Base-by-base conservation (phyloP, 2,329 filamentous ascomycete genomes). In the Cladosporium velox region DNA sequence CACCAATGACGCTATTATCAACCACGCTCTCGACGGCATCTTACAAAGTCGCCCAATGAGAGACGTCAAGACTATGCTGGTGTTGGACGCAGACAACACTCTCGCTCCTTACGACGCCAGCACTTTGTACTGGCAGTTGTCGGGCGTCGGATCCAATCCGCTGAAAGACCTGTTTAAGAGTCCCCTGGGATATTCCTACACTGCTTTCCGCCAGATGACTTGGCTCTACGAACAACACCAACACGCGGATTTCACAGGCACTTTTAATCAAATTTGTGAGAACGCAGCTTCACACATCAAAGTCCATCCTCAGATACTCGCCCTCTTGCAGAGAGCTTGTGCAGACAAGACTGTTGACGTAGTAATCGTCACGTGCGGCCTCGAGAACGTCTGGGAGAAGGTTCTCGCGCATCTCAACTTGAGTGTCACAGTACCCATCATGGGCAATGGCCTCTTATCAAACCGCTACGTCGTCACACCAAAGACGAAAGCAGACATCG, bases 21-120 rank as follows among this genome's bases (percentile, higher is more conserved):
- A 75, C 24, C 3, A 15, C 10, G 7, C 7, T 2, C 30, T 58
- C 3, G 34, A 35, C 21, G 3, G 4, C 3, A 64, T 41, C 0
- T 69, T 44, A 14, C 66, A 86, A 1, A 79, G 83, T 26, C 47
- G 73, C 1, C 67, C 76, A 8, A 21, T 84, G 10, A 38, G 62
- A 5, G 49, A 63, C 7, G 59, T 80, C 10, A 70, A 84, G 54
- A 85, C 79, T 0, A 74, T 86, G 55, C 60, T 90, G 18, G 81
- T 88, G 0, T 57, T 90, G 2, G 87, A 90, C 67, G 87, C 76
- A 0, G 87, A 90, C 72, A 84, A 76, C 68, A 90, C 86, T 0
- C 73, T 90, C 63, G 74, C 80, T 5, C 65, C 80, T 0, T 68
- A 80, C 14, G 87, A 89, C 67, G 83, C 82, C 4, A 82, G 84